phyloP scores from a whole-genome alignment of 1,139 yeast species.

The Diutina pseudorugosa region DNA sequence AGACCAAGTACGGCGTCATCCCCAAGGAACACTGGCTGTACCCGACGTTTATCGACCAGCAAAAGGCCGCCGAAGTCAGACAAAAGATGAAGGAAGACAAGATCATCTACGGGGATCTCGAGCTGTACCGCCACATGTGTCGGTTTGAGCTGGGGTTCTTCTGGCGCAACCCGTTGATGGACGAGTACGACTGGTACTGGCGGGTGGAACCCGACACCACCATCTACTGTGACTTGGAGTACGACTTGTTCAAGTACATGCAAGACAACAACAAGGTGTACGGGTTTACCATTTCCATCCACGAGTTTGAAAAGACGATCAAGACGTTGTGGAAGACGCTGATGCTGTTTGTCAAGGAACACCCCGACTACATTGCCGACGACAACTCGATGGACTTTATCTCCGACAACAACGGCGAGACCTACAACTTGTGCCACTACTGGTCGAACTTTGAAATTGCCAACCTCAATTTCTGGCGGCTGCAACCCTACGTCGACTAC shows the following conservation, averaged over 20 bases:
- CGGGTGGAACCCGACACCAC: slow-evolving; percentile 84
- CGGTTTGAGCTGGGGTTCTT: slow-evolving; percentile 87
- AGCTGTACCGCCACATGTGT: slow-evolving; percentile 76
- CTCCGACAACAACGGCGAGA: slow-evolving; percentile 52
- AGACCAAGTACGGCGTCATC: slow-evolving; percentile 59
- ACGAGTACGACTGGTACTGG: slow-evolving; percentile 80
- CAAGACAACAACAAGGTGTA: slow-evolving; percentile 60
- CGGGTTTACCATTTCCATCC: slow-evolving; percentile 72
- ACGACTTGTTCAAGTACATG: slow-evolving; percentile 77
- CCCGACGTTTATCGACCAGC: slow-evolving; percentile 49
- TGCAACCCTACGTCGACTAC: slow-evolving; percentile 53
- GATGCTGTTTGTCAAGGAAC: slow-evolving; percentile 47
- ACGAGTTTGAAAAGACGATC: slow-evolving; percentile 73
- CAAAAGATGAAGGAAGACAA: slow-evolving; percentile 36
- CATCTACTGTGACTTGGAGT: slow-evolving; percentile 67
- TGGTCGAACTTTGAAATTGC: slow-evolving; percentile 87
- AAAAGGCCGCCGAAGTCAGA: slow-evolving; percentile 42
- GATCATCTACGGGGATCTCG: slow-evolving; percentile 50
- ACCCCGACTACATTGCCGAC: slow-evolving; percentile 54
- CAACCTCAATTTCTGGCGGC: slow-evolving; percentile 61
- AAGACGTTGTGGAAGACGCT: slow-evolving; percentile 76
- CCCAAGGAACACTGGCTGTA: slow-evolving; percentile 60
- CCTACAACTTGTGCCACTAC: slow-evolving; percentile 74
- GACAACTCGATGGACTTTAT: slow-evolving; percentile 65
- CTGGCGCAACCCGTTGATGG: slow-evolving; percentile 62